Percentiles rank a stretch among this genome's conserved stretches.
These are phyloP conservation scores for Pythium aristosporum DNA, from an alignment of 352 stramenopile genomes.

Conservation along the genomic window DNA sequence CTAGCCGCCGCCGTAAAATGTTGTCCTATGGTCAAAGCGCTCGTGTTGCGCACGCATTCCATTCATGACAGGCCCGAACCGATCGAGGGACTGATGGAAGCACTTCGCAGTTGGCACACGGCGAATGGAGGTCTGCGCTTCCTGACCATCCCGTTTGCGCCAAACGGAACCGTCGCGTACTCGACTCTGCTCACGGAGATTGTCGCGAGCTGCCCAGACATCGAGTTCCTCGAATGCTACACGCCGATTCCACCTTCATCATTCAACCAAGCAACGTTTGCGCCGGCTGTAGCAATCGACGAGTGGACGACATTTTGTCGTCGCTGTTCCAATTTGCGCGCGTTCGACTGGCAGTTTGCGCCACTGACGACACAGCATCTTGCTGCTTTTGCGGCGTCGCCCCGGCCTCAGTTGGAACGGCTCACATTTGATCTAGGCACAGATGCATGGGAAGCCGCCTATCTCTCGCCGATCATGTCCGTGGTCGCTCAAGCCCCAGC, in stretches of 20 bases:
- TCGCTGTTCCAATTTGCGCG: neutral
- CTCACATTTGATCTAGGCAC: neutral
- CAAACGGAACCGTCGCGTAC: neutral
- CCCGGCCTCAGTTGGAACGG: neutral
- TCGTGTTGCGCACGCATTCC: neutral
- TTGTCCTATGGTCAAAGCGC: neutral
- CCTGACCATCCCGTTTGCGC: neutral
- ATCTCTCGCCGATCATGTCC: neutral
- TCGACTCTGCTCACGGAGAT: neutral
- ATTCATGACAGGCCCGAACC: neutral
- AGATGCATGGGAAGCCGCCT: too few species aligned
- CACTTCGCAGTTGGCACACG: neutral
- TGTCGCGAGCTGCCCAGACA: neutral
- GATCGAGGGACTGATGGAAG: neutral
- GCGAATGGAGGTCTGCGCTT: neutral
- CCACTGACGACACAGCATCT: neutral
- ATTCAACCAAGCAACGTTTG: neutral
- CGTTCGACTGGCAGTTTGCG: neutral
- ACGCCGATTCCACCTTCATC: neutral
- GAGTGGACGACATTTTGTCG: constrained; percentile 6
- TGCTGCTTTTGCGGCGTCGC: neutral
- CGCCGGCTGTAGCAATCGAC: neutral
- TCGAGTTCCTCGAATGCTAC: constrained; percentile 1
- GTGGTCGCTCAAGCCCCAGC: neutral
- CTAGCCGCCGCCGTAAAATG: neutral